Percentiles rank a stretch among this genome's conserved stretches.
Conservation (phyloP, 2,329 filamentous ascomycete genomes). For the Neopestalotiopsis sp. region DNA sequence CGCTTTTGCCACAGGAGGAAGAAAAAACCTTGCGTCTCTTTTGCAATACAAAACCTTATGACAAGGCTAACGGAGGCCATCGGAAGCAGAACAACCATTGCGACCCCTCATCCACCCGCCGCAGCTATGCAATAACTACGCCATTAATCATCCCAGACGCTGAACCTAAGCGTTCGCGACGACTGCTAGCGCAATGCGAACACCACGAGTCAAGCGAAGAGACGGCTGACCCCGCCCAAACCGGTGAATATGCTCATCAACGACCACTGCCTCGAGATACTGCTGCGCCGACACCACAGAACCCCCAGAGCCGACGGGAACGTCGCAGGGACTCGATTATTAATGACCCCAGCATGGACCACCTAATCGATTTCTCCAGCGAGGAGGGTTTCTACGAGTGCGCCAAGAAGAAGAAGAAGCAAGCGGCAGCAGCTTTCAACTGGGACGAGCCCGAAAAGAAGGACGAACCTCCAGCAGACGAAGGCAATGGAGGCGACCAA, state of each 20-base stretch:
- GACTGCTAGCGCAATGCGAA: constrained; percentile 24
- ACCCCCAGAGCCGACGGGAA: constrained; percentile 30
- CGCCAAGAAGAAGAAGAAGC: constrained; percentile 53
- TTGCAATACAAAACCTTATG: constrained; percentile 20
- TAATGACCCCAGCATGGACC: constrained; percentile 48
- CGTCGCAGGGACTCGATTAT: constrained; percentile 42
- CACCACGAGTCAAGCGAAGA: constrained; percentile 23
- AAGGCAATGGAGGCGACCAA: constrained; percentile 38
- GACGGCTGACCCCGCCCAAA: constrained; percentile 26
- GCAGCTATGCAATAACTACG: constrained; percentile 22
- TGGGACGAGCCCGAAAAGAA: constrained; percentile 38
- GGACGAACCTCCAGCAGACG: constrained; percentile 40
- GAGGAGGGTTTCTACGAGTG: constrained; percentile 59
- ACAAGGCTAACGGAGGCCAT: constrained; percentile 25
- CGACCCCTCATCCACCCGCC: constrained; percentile 20
- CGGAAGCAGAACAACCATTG: constrained; percentile 23
- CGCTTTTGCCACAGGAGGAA: neutral
- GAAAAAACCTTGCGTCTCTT: constrained; percentile 5
- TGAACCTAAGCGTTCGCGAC: constrained; percentile 42
- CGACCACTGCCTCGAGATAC: constrained; percentile 32
- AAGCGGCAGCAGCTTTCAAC: constrained; percentile 22
- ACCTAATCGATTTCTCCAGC: constrained; percentile 62
- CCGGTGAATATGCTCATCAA: constrained; percentile 30
- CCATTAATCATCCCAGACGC: constrained; percentile 36
- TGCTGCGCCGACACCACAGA: constrained; percentile 29